Percentiles rank a stretch among this genome's conserved stretches.
These are phyloP conservation scores for Verticillium nubilum DNA, from an alignment of 2,329 filamentous ascomycete genomes.

Conservation along the genomic window DNA sequence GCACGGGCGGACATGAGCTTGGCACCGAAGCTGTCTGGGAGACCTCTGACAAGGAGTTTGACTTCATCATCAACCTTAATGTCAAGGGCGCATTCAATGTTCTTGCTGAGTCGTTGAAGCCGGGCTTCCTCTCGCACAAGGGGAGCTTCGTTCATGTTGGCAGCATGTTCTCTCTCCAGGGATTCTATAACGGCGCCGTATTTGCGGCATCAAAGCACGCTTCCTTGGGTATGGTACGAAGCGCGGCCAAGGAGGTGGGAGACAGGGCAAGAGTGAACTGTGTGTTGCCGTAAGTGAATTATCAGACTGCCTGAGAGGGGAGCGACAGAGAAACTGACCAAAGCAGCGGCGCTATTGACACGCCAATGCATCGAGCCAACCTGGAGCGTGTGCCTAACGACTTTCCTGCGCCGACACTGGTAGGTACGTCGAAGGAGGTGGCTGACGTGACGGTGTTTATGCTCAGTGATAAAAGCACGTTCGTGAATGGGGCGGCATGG, in stretches of 20 bases:
- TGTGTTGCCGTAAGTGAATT: slow-evolving; percentile 1
- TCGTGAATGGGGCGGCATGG: slow-evolving; percentile 7
- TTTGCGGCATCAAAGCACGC: slow-evolving; percentile 6
- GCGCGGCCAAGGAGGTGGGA: slow-evolving; percentile 4
- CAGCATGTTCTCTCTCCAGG: slow-evolving; percentile 8
- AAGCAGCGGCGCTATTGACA: slow-evolving; percentile 6
- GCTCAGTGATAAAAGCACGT: slow-evolving; percentile 3
- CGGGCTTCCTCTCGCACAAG: not conserved
- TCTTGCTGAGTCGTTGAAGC: slow-evolving; percentile 4
- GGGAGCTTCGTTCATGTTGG: slow-evolving; percentile 7
- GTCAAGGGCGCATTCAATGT: slow-evolving; percentile 5
- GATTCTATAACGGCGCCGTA: slow-evolving; percentile 5
- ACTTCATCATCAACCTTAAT: slow-evolving; percentile 7
- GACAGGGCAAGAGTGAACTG: slow-evolving; percentile 8
- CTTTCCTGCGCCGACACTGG: slow-evolving; percentile 5
- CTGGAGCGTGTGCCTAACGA: slow-evolving; percentile 1
- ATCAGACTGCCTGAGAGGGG: not conserved
- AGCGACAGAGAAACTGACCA: not conserved
- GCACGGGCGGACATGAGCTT: slow-evolving; percentile 5
- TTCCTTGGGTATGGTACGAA: slow-evolving; percentile 5
- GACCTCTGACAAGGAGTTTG: slow-evolving; percentile 2
- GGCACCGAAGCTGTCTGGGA: slow-evolving; percentile 5
- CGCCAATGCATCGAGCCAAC: slow-evolving; percentile 6
- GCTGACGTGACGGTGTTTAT: slow-evolving; percentile 6
- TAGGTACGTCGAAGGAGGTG: slow-evolving; percentile 3